These are phyloP conservation scores for Tetracladium setigerum DNA, from an alignment of 495 filamentous ascomycete species.

Conservation along the genomic window DNA sequence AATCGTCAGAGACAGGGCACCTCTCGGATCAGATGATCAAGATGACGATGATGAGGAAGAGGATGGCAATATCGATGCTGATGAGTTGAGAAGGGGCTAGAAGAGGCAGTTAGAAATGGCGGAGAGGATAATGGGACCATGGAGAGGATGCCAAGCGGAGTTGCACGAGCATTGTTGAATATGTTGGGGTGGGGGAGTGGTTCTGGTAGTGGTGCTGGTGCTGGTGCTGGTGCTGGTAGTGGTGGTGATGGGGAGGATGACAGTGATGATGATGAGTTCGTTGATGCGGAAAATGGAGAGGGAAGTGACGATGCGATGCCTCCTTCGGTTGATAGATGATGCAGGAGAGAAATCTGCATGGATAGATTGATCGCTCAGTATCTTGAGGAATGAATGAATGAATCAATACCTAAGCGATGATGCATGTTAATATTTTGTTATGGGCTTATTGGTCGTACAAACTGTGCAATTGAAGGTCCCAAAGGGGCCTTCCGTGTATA, in stretches of 20 bases:
- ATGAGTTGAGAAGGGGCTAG: conserved; percentile 2
- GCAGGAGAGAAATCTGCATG: background rate
- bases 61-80: conserved; percentile 7
- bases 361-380: conserved; percentile 2
- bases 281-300: conserved; percentile 8
- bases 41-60: conserved; percentile 12
- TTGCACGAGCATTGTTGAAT: background rate
- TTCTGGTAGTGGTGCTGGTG: background rate
- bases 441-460: too few relatives aligned
- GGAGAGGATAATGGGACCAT: background rate
- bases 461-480: too few relatives aligned
- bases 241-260: conserved; percentile 1
- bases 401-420: too few relatives aligned
- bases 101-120: background rate
- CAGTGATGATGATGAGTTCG: background rate
- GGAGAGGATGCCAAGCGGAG: background rate
- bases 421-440: too few relatives aligned
- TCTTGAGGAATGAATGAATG: too few relatives aligned
- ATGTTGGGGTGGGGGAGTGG: background rate
- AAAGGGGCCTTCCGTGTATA: too few relatives aligned
- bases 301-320: conserved; percentile 19
- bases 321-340: conserved; percentile 2
- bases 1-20: background rate
- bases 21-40: conserved; percentile 2
- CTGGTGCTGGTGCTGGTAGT: background rate